Percentiles rank a stretch among this genome's conserved stretches.
Evolutionary conservation across 139 green algal genomes (phyloP).

Genomic region (Picochlorum sp.): DNA sequence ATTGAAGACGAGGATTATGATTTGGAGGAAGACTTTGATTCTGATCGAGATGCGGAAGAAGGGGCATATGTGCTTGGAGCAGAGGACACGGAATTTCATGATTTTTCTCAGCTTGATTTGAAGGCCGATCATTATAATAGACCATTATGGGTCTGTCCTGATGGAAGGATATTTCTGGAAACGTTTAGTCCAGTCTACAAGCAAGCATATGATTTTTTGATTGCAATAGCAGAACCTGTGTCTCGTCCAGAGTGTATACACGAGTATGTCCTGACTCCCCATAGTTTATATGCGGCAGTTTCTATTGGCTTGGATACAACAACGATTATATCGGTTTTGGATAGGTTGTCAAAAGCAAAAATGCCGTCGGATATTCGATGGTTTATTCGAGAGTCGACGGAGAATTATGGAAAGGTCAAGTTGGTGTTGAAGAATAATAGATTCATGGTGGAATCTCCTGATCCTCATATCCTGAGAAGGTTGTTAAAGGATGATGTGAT

Average conservation of each 20-base stretch:
- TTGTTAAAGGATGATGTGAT: slow-evolving; percentile 55
- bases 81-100: slow-evolving; percentile 35
- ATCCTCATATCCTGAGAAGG: slow-evolving; percentile 63
- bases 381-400: slow-evolving; percentile 81
- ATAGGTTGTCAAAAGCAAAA: slow-evolving; percentile 64
- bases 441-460: slow-evolving; percentile 87
- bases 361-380: slow-evolving; percentile 53
- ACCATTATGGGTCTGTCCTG: slow-evolving; percentile 92
- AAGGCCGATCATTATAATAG: slow-evolving; percentile 82
- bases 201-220: slow-evolving; percentile 96
- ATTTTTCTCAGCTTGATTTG: slow-evolving; percentile 66
- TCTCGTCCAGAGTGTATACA: slow-evolving; percentile 69
- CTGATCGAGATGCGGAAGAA: slow-evolving; percentile 23
- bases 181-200: slow-evolving; percentile 94
- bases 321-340: slow-evolving; percentile 88
- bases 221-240: slow-evolving; percentile 92
- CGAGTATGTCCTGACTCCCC: slow-evolving; percentile 86
- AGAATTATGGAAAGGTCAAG: slow-evolving; percentile 98
- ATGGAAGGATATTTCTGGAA: slow-evolving; percentile 94
- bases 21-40: slow-evolving; percentile 32
- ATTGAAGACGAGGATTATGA: slow-evolving; percentile 27
- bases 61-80: slow-evolving; percentile 24
- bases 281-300: slow-evolving; percentile 95
- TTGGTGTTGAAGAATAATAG: slow-evolving; percentile 90
- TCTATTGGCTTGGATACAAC: slow-evolving; percentile 86